phyloP scores from a whole-genome alignment of 1,284 basidiomycete genomes.

The Ceratobasidium sp. region DNA sequence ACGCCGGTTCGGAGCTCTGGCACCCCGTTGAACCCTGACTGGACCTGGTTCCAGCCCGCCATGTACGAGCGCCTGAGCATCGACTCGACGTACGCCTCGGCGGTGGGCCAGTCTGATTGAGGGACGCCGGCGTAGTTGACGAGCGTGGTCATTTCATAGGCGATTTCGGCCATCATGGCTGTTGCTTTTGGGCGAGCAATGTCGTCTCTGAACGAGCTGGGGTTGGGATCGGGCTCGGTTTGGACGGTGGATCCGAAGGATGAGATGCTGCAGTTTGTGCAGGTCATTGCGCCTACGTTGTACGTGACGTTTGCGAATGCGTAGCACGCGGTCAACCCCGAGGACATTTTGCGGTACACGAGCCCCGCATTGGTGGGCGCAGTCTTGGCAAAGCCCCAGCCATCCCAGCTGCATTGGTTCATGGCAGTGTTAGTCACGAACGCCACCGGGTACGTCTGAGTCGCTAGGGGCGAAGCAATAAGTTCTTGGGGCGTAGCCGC shows the following conservation, averaged over 20 bases:
- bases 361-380: not conserved
- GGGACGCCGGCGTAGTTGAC: not conserved
- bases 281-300: not conserved
- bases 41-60: conserved; percentile 10
- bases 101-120: conserved; percentile 1
- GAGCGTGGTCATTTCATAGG: not conserved
- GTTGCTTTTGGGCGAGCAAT: not conserved
- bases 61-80: conserved; percentile 9
- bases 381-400: not conserved
- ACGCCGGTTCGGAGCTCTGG: not conserved
- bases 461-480: not conserved
- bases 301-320: conserved; percentile 15
- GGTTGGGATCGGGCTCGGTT: not conserved
- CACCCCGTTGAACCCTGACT: not conserved
- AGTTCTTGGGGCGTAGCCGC: not conserved
- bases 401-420: not conserved
- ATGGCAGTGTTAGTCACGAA: not conserved
- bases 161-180: conserved; percentile 11
- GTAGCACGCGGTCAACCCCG: not conserved
- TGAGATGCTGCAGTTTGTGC: not conserved
- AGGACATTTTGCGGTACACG: not conserved
- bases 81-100: not conserved
- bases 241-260: not conserved
- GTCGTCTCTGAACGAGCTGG: not conserved
- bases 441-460: not conserved